phyloP scores from a whole-genome alignment of 345 rosid species.

The thale cress (Arabidopsis thaliana) region TAIR10.1 NC_003070.9:5860501-5861000 shows the following conservation, averaged over 20 bases:
- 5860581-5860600: constrained; percentile 89
- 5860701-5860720: background rate
- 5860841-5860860: constrained; percentile 5
- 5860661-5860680: constrained; percentile 47
- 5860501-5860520: constrained; percentile 30
- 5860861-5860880: constrained; percentile 8
- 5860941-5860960: background rate
- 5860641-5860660: constrained; percentile 46
- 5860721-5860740: background rate
- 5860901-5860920: background rate
- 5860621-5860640: constrained; percentile 49
- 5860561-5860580: constrained; percentile 88
- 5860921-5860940: background rate
- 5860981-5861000: background rate
- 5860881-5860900: constrained; percentile 3
- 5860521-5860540: constrained; percentile 41
- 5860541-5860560: constrained; percentile 75
- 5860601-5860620: constrained; percentile 69
- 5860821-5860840: constrained; percentile 85
- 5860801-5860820: constrained; percentile 94
- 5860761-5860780: constrained; percentile 69
- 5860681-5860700: constrained; percentile 58
- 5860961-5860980: constrained; percentile 8
- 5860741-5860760: background rate
- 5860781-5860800: constrained; percentile 94